Conservation (phyloP, 1,284 basidiomycete genomes). For the Boletus sp. region DNA sequence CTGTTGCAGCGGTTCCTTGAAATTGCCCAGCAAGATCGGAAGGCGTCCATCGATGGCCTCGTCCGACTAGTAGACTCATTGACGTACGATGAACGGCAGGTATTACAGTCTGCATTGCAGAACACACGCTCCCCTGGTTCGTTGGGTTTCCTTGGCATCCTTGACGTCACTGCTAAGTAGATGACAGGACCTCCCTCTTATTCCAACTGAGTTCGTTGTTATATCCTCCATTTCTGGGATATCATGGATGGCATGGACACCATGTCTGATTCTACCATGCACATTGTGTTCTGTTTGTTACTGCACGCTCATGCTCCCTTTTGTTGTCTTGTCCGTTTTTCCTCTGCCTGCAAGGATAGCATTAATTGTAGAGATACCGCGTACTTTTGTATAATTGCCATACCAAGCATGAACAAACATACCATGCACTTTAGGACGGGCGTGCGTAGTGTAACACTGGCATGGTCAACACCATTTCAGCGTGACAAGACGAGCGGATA, state of each 20-base stretch:
- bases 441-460: too few species aligned
- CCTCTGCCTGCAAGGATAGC: slow-evolving; percentile 3
- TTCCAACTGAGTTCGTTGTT: slow-evolving; percentile 23
- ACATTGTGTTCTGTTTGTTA: slow-evolving; percentile 4
- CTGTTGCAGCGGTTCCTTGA: slow-evolving; percentile 59
- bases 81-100: slow-evolving; percentile 65
- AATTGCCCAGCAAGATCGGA: slow-evolving; percentile 63
- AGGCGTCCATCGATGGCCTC: slow-evolving; percentile 65
- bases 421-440: neutral
- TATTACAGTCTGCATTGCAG: slow-evolving; percentile 60
- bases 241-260: slow-evolving; percentile 8
- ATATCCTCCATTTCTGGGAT: slow-evolving; percentile 9
- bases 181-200: slow-evolving; percentile 36
- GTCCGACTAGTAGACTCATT: slow-evolving; percentile 65
- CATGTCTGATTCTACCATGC: neutral
- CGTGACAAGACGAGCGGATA: too few species aligned
- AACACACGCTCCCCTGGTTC: slow-evolving; percentile 52
- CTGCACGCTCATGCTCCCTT: neutral
- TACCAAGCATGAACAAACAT: slow-evolving; percentile 13
- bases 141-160: slow-evolving; percentile 22
- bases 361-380: slow-evolving; percentile 22
- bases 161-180: slow-evolving; percentile 4
- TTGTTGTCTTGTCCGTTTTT: slow-evolving; percentile 1
- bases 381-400: slow-evolving; percentile 16
- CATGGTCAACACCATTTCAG: too few species aligned